These are phyloP conservation scores for Arachnopeziza araneosa DNA, from an alignment of 2,329 filamentous ascomycete species.

Conservation along the genomic window DNA sequence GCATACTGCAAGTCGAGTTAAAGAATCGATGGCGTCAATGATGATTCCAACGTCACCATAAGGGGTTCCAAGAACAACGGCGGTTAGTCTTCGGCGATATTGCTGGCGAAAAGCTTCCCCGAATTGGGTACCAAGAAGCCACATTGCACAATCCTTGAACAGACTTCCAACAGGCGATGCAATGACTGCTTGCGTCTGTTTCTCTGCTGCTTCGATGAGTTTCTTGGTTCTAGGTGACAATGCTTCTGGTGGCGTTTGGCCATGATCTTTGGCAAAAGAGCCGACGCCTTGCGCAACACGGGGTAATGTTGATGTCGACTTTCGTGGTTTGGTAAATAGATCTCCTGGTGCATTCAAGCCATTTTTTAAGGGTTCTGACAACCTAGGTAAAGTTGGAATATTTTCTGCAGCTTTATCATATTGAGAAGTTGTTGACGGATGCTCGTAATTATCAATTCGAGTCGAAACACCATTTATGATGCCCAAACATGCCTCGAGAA, in stretches of 20 bases:
- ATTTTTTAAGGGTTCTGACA: constrained; percentile 23
- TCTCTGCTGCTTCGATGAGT: constrained; percentile 36
- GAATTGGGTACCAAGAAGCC: constrained; percentile 44
- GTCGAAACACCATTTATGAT: constrained; percentile 61
- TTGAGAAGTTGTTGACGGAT: constrained; percentile 22
- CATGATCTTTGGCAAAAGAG: constrained; percentile 26
- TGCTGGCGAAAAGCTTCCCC: constrained; percentile 66
- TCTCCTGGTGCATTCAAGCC: constrained; percentile 21
- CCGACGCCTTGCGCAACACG: constrained; percentile 19
- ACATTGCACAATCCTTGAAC: constrained; percentile 42
- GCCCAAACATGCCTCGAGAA: constrained; percentile 63
- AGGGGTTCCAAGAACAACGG: constrained; percentile 67
- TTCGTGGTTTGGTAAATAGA: constrained; percentile 21
- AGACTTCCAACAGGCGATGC: constrained; percentile 44
- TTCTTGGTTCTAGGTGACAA: constrained; percentile 36
- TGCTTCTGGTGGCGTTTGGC: constrained; percentile 20
- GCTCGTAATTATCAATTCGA: constrained; percentile 58
- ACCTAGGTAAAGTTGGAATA: constrained; percentile 20
- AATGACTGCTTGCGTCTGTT: constrained; percentile 50
- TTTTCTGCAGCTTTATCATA: constrained; percentile 1
- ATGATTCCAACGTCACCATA: constrained; percentile 64
- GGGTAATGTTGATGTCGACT: constrained; percentile 12
- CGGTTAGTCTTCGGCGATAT: constrained; percentile 58
- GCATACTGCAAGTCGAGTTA: constrained; percentile 63
- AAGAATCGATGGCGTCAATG: constrained; percentile 63